Evolutionary conservation across 78 protist genomes (phyloP).

Genomic region (Fonticula alba): DNA sequence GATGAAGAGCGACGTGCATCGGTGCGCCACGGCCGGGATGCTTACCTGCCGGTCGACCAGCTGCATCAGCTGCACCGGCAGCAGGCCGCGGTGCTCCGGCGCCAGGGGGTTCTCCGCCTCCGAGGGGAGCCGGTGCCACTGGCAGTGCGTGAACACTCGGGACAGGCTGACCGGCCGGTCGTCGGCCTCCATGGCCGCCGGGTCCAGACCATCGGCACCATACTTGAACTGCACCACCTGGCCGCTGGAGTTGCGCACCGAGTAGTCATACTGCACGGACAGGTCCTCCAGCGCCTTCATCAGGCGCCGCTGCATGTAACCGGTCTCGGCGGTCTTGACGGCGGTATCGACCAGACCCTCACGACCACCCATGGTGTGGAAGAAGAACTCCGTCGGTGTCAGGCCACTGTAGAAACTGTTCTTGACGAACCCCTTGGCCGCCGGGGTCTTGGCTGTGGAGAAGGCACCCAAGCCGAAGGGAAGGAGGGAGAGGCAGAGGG

Average conservation of each 20-base stretch:
- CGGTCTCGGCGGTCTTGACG: constrained; percentile 99
- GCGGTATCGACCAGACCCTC: constrained; percentile 93
- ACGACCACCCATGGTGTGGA: constrained; percentile 98
- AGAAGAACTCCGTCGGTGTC: constrained; percentile 88
- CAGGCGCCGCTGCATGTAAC: constrained; percentile 89
- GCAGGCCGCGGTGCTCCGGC: not conserved
- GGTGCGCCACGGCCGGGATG: not conserved
- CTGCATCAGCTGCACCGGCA: not conserved
- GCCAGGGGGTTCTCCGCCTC: not conserved
- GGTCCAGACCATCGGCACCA: constrained; percentile 95
- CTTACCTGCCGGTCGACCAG: not conserved
- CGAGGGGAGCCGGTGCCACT: too few relatives aligned
- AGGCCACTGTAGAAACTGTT: constrained; percentile 92
- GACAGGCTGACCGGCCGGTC: constrained; percentile 41
- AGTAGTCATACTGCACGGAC: constrained; percentile 63
- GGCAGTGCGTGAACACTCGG: too few relatives aligned
- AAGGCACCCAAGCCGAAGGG: too few relatives aligned
- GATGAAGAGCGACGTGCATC: constrained; percentile 4
- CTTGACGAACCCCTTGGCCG: constrained; percentile 89
- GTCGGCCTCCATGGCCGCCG: constrained; percentile 46
- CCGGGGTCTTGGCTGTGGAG: too few relatives aligned
- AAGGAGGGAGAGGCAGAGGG: too few relatives aligned
- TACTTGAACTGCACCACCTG: constrained; percentile 62
- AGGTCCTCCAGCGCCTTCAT: constrained; percentile 90
- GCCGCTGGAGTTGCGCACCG: constrained; percentile 71